These are phyloP conservation scores for Anthracocystis panici-leucophaei DNA, from an alignment of 1,284 basidiomycete species.

Conservation along the genomic window DNA sequence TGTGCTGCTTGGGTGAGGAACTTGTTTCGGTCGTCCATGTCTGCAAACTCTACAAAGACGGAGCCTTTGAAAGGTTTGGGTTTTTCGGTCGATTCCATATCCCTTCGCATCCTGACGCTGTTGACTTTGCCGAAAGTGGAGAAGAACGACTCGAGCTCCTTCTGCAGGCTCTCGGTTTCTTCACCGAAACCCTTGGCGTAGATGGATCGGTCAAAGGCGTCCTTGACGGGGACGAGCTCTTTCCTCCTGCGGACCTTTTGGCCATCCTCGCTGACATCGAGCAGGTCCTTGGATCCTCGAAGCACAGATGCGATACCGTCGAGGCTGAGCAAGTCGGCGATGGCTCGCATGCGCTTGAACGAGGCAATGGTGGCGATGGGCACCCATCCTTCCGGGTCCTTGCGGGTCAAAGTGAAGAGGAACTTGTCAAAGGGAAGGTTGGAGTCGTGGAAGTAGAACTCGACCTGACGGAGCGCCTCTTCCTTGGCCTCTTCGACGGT, in stretches of 20 bases:
- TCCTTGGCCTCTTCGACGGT: slow-evolving; percentile 56
- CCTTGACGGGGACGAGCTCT: slow-evolving; percentile 68
- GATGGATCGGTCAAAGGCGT: slow-evolving; percentile 68
- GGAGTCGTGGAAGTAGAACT: slow-evolving; percentile 90
- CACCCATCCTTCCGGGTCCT: slow-evolving; percentile 80
- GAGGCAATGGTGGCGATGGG: slow-evolving; percentile 87
- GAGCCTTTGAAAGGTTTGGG: slow-evolving; percentile 91
- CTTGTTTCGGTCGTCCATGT: slow-evolving; percentile 78
- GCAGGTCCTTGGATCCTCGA: slow-evolving; percentile 69
- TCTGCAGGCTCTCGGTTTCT: slow-evolving; percentile 79
- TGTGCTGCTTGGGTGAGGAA: slow-evolving; percentile 81
- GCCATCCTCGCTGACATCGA: slow-evolving; percentile 82
- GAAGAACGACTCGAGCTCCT: slow-evolving; percentile 85
- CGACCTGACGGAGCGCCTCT: slow-evolving; percentile 72
- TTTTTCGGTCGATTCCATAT: slow-evolving; percentile 67
- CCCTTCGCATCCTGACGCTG: slow-evolving; percentile 86
- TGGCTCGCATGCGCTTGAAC: slow-evolving; percentile 92
- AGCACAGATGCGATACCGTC: slow-evolving; percentile 61
- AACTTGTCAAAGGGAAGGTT: slow-evolving; percentile 98
- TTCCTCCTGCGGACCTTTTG: slow-evolving; percentile 80
- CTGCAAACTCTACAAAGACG: slow-evolving; percentile 90
- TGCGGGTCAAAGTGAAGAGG: slow-evolving; percentile 75
- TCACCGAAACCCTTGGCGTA: slow-evolving; percentile 85
- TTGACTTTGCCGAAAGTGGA: slow-evolving; percentile 83
- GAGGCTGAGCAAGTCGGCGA: slow-evolving; percentile 60